phyloP scores from a whole-genome alignment of 1,284 basidiomycete genomes.

The Phlebopus sp. region DNA sequence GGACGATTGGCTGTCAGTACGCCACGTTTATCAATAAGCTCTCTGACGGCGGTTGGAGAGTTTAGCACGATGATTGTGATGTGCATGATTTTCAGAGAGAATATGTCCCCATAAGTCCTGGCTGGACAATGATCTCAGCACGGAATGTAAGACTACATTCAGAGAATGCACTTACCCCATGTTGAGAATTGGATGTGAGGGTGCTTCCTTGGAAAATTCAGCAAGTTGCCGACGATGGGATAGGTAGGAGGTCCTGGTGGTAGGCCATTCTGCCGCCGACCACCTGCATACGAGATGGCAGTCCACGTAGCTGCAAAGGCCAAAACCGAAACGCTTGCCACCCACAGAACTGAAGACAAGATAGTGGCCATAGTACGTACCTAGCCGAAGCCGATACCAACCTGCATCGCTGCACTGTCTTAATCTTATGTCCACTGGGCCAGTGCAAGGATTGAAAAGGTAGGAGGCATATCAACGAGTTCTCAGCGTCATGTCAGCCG shows the following conservation, averaged over 20 bases:
- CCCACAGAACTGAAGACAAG: neutral
- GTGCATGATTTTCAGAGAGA: constrained; percentile 14
- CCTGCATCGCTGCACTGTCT: no score
- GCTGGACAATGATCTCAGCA: constrained; percentile 9
- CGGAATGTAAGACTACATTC: neutral
- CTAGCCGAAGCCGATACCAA: no score
- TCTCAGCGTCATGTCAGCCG: no score
- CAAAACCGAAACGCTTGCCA: neutral
- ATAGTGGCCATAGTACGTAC: no score
- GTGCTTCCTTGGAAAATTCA: constrained; percentile 20
- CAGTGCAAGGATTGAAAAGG: no score
- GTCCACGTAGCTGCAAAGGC: neutral
- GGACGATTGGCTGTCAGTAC: constrained; percentile 11
- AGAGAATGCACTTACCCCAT: neutral
- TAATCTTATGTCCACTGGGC: no score
- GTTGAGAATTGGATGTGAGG: constrained; percentile 12
- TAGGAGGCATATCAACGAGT: no score
- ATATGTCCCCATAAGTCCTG: constrained; percentile 14
- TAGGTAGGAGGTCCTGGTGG: constrained; percentile 33
- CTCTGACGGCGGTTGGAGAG: constrained; percentile 12
- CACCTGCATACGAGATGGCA: constrained; percentile 1
- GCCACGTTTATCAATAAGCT: constrained; percentile 15
- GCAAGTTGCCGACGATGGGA: constrained; percentile 32
- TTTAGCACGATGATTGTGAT: constrained; percentile 13
- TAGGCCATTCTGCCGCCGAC: constrained; percentile 14